Conservation (phyloP, 2,329 filamentous ascomycete species). For the Claviceps maximensis region DNA sequence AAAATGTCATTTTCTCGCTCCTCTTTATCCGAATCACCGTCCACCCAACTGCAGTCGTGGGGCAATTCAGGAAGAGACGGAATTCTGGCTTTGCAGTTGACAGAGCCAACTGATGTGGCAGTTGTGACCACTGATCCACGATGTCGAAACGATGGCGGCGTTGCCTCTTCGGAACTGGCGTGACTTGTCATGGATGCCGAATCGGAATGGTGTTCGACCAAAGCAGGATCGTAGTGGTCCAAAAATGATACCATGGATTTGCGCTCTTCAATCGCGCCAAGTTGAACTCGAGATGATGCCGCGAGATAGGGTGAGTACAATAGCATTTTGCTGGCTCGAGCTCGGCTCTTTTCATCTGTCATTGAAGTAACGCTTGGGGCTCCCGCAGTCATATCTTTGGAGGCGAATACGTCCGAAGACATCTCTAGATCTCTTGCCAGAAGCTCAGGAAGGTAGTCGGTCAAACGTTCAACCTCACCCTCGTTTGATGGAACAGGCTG, state of each 20-base stretch:
- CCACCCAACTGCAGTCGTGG: slow-evolving; percentile 24
- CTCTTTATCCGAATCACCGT: slow-evolving; percentile 22
- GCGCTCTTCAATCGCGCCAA: slow-evolving; percentile 23
- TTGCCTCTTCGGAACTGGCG: slow-evolving; percentile 19
- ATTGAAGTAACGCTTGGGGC: slow-evolving; percentile 26
- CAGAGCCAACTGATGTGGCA: slow-evolving; percentile 23
- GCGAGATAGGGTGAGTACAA: slow-evolving; percentile 16
- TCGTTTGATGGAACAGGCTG: slow-evolving; percentile 12
- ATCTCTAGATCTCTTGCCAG: slow-evolving; percentile 40
- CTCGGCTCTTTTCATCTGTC: slow-evolving; percentile 13
- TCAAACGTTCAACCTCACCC: slow-evolving; percentile 16
- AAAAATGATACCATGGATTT: slow-evolving; percentile 23
- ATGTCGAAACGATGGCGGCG: slow-evolving; percentile 19
- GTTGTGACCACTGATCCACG: slow-evolving; percentile 23
- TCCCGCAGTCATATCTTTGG: slow-evolving; percentile 40
- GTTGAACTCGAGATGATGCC: slow-evolving; percentile 17
- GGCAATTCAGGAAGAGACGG: slow-evolving; percentile 9
- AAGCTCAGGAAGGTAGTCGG: slow-evolving; percentile 40
- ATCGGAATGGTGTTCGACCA: slow-evolving; percentile 20
- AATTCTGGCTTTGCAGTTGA: slow-evolving; percentile 13
- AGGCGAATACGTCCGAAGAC: slow-evolving; percentile 33
- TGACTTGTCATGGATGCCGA: slow-evolving; percentile 17
- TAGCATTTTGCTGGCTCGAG: slow-evolving; percentile 6
- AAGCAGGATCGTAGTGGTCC: slow-evolving; percentile 10
- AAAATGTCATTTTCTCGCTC: slow-evolving; percentile 8